Evolutionary conservation across 768 basidiomycete species (phyloP).

Genomic region (Lanmaoa rubissima): DNA sequence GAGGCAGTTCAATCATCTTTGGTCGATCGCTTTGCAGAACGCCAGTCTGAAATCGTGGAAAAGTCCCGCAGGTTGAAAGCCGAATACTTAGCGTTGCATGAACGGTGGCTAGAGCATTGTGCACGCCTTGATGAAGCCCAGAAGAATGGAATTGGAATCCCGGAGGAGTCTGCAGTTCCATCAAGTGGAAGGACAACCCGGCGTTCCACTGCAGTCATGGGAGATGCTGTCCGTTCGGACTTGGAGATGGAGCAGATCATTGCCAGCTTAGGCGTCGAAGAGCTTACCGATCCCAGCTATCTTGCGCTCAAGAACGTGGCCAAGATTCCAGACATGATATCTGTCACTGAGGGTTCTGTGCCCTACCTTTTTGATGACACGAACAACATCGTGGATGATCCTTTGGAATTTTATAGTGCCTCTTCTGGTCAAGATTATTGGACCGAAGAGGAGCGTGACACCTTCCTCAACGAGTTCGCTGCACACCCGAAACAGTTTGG

Average conservation of each 20-base stretch:
- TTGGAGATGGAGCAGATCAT: constrained; percentile 98
- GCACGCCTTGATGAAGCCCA: constrained; percentile 55
- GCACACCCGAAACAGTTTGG: constrained; percentile 93
- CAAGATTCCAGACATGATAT: constrained; percentile 87
- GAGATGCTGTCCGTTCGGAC: constrained; percentile 91
- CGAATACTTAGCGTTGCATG: constrained; percentile 69
- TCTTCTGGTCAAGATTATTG: constrained; percentile 78
- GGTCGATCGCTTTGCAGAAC: constrained; percentile 51
- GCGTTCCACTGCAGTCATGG: constrained; percentile 65
- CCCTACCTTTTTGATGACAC: constrained; percentile 78
- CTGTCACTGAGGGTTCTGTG: constrained; percentile 58
- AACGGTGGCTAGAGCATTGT: constrained; percentile 74
- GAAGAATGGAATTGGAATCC: constrained; percentile 29
- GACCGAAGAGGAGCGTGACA: constrained; percentile 80
- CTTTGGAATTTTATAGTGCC: constrained; percentile 72
- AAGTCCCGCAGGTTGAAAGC: constrained; percentile 57
- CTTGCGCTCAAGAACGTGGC: constrained; percentile 87
- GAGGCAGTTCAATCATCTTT: constrained; percentile 46
- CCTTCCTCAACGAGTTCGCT: constrained; percentile 80
- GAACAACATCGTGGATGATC: constrained; percentile 76
- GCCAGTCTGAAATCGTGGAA: constrained; percentile 46
- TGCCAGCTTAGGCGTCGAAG: constrained; percentile 88
- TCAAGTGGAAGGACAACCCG: constrained; percentile 63
- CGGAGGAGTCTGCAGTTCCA: constrained; percentile 39
- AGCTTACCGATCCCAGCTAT: constrained; percentile 87